phyloP scores from a whole-genome alignment of 1,284 basidiomycete species.

The Ustilago crameri region DNA sequence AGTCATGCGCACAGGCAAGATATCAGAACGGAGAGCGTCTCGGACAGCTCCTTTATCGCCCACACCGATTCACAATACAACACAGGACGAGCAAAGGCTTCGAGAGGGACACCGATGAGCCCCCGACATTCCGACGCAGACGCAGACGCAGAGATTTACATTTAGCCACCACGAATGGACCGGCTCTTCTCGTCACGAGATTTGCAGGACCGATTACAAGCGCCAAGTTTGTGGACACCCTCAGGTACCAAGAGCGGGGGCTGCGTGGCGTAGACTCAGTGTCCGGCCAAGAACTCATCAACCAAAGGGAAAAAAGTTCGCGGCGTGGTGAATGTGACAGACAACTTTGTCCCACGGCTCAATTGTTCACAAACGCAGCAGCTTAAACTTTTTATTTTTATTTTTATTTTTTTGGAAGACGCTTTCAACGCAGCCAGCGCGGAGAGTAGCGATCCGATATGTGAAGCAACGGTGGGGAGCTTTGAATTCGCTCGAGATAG shows the following conservation, averaged over 20 bases:
- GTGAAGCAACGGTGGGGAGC: neutral
- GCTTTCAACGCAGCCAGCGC: slow-evolving; percentile 2
- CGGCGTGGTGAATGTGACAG: neutral
- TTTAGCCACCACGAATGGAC: neutral
- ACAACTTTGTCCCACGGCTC: neutral
- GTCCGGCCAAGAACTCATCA: neutral
- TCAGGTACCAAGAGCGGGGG: neutral
- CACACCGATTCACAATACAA: neutral
- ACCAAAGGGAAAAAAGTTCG: neutral
- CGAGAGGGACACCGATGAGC: neutral
- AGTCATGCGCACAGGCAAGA: neutral
- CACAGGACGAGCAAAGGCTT: neutral
- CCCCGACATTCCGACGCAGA: neutral
- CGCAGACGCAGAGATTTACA: neutral
- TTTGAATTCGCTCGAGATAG: slow-evolving; percentile 22
- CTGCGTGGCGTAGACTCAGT: neutral
- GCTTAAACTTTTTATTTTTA: neutral
- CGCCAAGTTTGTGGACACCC: neutral
- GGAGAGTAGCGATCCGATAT: neutral
- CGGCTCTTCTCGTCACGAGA: neutral
- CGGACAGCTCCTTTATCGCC: neutral
- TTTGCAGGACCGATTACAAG: neutral
- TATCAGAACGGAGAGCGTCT: neutral
- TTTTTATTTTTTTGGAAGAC: neutral
- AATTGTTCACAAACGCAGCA: neutral